phyloP scores from a whole-genome alignment of 306 rosid genomes.

The Elaeagnus macrophylla region DNA sequence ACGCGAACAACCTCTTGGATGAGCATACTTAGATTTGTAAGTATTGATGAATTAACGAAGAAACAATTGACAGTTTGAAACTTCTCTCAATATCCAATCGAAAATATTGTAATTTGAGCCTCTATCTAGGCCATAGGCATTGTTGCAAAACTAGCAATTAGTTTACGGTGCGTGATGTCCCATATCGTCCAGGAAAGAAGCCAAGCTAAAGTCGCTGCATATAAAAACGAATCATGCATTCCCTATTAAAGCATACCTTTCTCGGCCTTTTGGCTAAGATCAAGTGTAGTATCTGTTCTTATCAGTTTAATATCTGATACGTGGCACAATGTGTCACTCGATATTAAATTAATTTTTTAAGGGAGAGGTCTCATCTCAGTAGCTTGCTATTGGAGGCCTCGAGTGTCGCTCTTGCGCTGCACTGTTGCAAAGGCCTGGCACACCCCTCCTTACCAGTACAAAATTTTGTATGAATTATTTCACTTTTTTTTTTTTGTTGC shows the following conservation, averaged over 20 bases:
- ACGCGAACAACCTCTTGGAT: too few relatives aligned
- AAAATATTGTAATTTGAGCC: too few relatives aligned
- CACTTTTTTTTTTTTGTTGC: too few relatives aligned
- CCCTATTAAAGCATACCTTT: not conserved
- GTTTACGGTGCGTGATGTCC: not conserved
- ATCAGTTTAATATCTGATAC: constrained; percentile 27
- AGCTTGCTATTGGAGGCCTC: constrained; percentile 19
- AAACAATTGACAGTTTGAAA: too few relatives aligned
- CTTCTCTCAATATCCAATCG: too few relatives aligned
- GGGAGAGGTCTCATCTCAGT: constrained; percentile 1
- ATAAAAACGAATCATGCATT: not conserved
- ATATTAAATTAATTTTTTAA: constrained; percentile 16
- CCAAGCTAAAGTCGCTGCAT: not conserved
- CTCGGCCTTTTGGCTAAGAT: constrained; percentile 30
- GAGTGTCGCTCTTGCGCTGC: constrained; percentile 19
- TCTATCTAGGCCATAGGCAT: too few relatives aligned
- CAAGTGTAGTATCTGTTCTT: constrained; percentile 27
- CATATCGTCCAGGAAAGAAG: not conserved
- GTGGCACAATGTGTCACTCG: constrained; percentile 17
- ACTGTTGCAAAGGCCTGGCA: constrained; percentile 17
- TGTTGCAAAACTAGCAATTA: not conserved
- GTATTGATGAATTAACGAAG: too few relatives aligned
- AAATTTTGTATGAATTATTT: not conserved
- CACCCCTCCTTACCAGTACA: constrained; percentile 8
- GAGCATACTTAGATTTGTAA: too few relatives aligned